Base-by-base conservation (phyloP, 345 rosid genomes). In the Aquilaria malaccensis region DNA sequence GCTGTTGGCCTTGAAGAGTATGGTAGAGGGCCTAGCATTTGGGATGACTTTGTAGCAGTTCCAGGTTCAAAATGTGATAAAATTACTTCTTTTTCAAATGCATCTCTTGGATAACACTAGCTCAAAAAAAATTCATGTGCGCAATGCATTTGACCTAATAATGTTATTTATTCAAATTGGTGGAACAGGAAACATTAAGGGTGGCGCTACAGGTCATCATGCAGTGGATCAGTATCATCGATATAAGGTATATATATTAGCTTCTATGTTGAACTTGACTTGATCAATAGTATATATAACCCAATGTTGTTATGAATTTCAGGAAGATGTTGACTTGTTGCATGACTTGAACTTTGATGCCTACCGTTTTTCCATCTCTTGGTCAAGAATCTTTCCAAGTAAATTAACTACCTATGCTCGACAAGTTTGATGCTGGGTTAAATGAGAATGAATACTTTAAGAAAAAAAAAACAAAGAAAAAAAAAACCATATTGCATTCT, bases 311-410 rank as follows among this genome's bases (percentile, higher is more conserved):
- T 37, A 37, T 37, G 43, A 37, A 37, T 37, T 47, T 12, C 76
- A 86, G 93, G 82, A 71, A 45, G 93, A 86, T 69, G 56, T 82
- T 2, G 77, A 82, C 56, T 64, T 86, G 29, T 70, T 86, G 89
- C 66, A 61, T 11, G 66, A 62, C 29, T 58, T 86, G 41, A 86
- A 86, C 68, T 86, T 86, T 46, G 89, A 84, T 61, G 94, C 86
- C 1, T 86, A 84, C 69, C 68, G 90, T 7, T 84, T 86, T 76
- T 86, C 94, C 1, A 86, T 86, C 67, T 84, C 94, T 1, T 86
- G 89, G 87, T 79, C 94, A 12, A 80, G 94, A 64, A 80, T 86
- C 63, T 84, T 86, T 75, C 94, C 90, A 31, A 63, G 94, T 82
- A 84, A 5, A 37, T 37, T 3, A 37, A 37, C 43, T 1, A 5